Evolutionary conservation across 441 rosid species (phyloP).

Genomic region (Adansonia madagascariensis): DNA sequence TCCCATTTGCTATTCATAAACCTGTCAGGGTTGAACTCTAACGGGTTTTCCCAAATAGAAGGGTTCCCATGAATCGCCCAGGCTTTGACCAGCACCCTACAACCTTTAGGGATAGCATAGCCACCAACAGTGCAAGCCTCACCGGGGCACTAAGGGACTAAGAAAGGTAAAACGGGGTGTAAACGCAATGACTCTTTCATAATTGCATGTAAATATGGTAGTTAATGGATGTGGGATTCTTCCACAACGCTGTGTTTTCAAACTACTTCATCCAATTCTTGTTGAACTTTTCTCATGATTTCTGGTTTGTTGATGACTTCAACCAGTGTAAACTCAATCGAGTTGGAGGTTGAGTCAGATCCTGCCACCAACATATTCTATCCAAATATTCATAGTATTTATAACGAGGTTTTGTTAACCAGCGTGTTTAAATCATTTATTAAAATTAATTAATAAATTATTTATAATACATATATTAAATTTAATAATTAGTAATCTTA

Average conservation of each 20-base stretch:
- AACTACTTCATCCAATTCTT: constrained; percentile 9
- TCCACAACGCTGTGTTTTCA: constrained; percentile 47
- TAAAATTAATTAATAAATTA: too few species aligned
- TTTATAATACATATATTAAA: too few species aligned
- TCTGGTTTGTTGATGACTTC: constrained; percentile 43
- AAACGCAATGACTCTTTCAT: constrained; percentile 55
- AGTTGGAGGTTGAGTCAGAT: constrained; percentile 43
- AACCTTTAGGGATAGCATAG: constrained; percentile 44
- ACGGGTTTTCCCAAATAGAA: constrained; percentile 45
- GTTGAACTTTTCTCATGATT: constrained; percentile 34
- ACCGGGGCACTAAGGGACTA: constrained; percentile 48
- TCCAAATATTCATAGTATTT: not conserved
- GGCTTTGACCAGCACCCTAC: constrained; percentile 23
- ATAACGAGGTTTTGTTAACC: too few species aligned
- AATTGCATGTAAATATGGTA: constrained; percentile 45
- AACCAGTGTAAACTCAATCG: constrained; percentile 48
- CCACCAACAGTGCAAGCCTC: constrained; percentile 38
- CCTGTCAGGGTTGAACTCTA: constrained; percentile 47
- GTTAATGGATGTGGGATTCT: constrained; percentile 48
- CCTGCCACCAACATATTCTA: constrained; percentile 61
- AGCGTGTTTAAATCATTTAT: too few species aligned
- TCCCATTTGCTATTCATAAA: constrained; percentile 41
- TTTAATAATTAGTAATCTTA: too few species aligned
- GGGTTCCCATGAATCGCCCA: constrained; percentile 45
- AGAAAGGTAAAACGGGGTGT: constrained; percentile 46